Evolutionary conservation across 768 basidiomycete genomes (phyloP).

Genomic region (Russula virescens): DNA sequence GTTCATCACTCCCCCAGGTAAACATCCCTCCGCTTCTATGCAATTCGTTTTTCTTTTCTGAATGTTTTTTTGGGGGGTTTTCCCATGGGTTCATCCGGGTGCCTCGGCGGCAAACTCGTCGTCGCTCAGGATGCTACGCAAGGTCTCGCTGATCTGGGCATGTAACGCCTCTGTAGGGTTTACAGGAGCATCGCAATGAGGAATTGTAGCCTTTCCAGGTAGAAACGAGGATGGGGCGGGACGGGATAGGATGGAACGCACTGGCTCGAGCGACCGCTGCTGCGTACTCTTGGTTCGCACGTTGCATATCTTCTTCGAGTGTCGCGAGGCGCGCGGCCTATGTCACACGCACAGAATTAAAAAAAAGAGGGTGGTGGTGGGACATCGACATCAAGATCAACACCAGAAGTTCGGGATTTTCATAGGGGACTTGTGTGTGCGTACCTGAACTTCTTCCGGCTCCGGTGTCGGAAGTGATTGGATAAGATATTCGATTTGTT

Average conservation of each 20-base stretch:
- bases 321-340: conserved; percentile 62
- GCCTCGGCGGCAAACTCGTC: conserved; percentile 37
- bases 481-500: conserved; percentile 83
- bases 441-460: conserved; percentile 68
- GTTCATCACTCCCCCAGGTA: too few relatives aligned
- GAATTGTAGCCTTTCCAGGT: too few relatives aligned
- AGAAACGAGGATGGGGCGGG: background rate
- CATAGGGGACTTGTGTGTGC: conserved; percentile 11
- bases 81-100: conserved; percentile 13
- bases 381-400: background rate
- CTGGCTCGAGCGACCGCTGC: conserved; percentile 71
- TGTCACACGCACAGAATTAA: background rate
- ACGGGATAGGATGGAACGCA: too few relatives aligned
- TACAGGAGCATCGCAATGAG: background rate
- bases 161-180: conserved; percentile 48
- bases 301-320: conserved; percentile 64
- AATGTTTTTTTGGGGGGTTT: too few relatives aligned
- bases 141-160: conserved; percentile 50
- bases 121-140: conserved; percentile 52
- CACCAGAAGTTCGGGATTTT: too few relatives aligned
- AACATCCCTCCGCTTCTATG: too few relatives aligned
- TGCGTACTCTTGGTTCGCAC: conserved; percentile 71
- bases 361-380: background rate
- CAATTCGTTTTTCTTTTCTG: too few relatives aligned
- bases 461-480: conserved; percentile 74